Evolutionary conservation across 148 eudicot genomes (phyloP).

Genomic region (Nyssa sinensis): DNA sequence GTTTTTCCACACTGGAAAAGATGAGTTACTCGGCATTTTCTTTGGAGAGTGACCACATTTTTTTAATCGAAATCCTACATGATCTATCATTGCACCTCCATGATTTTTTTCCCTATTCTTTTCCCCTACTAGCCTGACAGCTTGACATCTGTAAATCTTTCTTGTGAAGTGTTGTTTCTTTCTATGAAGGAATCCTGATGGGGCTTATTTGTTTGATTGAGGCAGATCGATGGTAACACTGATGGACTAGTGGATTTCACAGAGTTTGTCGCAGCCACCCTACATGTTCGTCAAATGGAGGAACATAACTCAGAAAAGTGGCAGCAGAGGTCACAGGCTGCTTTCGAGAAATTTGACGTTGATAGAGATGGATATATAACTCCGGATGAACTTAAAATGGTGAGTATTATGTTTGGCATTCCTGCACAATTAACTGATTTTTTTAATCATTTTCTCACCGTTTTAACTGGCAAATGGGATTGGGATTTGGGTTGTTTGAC

Average conservation of each 20-base stretch:
- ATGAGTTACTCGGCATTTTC: not conserved
- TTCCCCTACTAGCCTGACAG: not conserved
- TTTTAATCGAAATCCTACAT: not conserved
- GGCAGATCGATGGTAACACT: slow-evolving; percentile 91
- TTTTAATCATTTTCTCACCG: not conserved
- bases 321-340: slow-evolving; percentile 78
- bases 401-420: slow-evolving; percentile 27
- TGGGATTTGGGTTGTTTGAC: not conserved
- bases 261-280: slow-evolving; percentile 91
- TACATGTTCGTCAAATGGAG: slow-evolving; percentile 88
- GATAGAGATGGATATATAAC: slow-evolving; percentile 91
- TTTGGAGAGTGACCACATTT: not conserved
- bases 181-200: not conserved
- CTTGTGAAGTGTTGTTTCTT: not conserved
- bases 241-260: slow-evolving; percentile 90
- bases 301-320: slow-evolving; percentile 83
- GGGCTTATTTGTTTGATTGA: slow-evolving; percentile 16
- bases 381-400: slow-evolving; percentile 85
- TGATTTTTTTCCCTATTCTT: not conserved
- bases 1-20: not conserved
- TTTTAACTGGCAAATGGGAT: too few species aligned
- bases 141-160: not conserved
- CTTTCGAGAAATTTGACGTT: slow-evolving; percentile 91
- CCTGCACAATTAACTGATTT: not conserved
- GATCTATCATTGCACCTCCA: not conserved